A percentile compares a stretch with the other conserved stretches of the same genome.
These are phyloP conservation scores for Gossypium stocksii DNA, from an alignment of 345 rosid species.

Conservation along the genomic window DNA sequence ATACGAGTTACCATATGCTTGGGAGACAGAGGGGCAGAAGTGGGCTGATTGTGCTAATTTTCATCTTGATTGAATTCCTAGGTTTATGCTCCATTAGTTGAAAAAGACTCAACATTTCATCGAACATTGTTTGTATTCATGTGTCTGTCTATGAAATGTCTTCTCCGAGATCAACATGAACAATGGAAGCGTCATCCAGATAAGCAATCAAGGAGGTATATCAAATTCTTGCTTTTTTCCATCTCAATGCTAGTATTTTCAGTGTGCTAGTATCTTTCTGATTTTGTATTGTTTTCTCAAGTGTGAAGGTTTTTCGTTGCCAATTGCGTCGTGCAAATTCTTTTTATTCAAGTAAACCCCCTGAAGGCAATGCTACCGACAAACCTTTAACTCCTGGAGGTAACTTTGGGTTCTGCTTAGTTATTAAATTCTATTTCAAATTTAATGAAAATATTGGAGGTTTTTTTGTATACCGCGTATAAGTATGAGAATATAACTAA, in stretches of 20 bases:
- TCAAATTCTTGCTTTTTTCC: background rate
- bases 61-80: constrained; percentile 19
- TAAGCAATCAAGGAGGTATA: constrained; percentile 58
- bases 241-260: background rate
- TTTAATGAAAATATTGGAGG: background rate
- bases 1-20: background rate
- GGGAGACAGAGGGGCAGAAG: background rate
- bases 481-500: background rate
- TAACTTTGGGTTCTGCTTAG: constrained; percentile 20
- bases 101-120: constrained; percentile 72
- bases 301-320: constrained; percentile 84
- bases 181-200: constrained; percentile 74
- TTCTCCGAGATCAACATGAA: constrained; percentile 83
- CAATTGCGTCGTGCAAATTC: constrained; percentile 66
- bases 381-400: constrained; percentile 61
- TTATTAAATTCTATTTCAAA: background rate
- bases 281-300: constrained; percentile 26
- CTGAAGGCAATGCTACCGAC: constrained; percentile 51
- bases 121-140: constrained; percentile 72
- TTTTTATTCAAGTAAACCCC: constrained; percentile 72
- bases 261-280: background rate
- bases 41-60: background rate
- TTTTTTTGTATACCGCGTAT: background rate
- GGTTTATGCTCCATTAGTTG: constrained; percentile 77
- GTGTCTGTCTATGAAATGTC: constrained; percentile 84